Evolutionary conservation across 2,329 filamentous ascomycete genomes (phyloP).

Genomic region (Nemania sp.): DNA sequence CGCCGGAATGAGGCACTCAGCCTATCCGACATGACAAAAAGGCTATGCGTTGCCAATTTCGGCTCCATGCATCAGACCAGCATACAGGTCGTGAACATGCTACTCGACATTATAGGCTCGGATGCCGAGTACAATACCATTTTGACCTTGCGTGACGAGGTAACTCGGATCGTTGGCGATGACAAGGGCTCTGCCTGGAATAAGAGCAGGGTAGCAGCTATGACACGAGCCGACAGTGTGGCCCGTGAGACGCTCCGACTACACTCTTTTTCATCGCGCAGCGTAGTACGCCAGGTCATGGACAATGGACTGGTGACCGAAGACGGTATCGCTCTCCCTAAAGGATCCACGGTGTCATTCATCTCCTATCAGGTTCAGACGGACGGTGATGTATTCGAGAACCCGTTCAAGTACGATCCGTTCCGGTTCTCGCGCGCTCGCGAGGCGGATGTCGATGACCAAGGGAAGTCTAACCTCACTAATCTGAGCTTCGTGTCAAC

Average conservation of each 20-base stretch:
- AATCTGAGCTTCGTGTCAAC: constrained; percentile 44
- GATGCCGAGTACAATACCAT: constrained; percentile 47
- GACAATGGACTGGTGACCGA: constrained; percentile 39
- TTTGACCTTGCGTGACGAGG: constrained; percentile 45
- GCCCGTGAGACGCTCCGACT: constrained; percentile 50
- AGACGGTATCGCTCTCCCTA: constrained; percentile 41
- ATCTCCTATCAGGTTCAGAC: constrained; percentile 39
- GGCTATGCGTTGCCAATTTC: constrained; percentile 43
- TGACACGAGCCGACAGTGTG: constrained; percentile 48
- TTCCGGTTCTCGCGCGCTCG: constrained; percentile 47
- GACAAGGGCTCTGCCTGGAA: constrained; percentile 43
- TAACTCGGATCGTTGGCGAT: constrained; percentile 37
- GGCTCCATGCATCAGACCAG: constrained; percentile 48
- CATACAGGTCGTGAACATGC: constrained; percentile 46
- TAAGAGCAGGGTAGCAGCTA: constrained; percentile 43
- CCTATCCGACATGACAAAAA: constrained; percentile 39
- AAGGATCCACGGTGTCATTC: constrained; percentile 42
- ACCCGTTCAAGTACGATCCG: constrained; percentile 46
- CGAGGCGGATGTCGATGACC: constrained; percentile 33
- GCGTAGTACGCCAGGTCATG: constrained; percentile 38
- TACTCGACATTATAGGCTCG: constrained; percentile 49
- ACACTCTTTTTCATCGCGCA: constrained; percentile 40
- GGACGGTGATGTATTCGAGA: constrained; percentile 40
- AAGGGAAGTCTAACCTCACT: constrained; percentile 28
- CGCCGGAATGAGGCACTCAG: constrained; percentile 44